Evolutionary conservation across 345 rosid genomes (phyloP), one percentile per base, ranked within the genome.

Genomic region (Erodium maritimum): DNA sequence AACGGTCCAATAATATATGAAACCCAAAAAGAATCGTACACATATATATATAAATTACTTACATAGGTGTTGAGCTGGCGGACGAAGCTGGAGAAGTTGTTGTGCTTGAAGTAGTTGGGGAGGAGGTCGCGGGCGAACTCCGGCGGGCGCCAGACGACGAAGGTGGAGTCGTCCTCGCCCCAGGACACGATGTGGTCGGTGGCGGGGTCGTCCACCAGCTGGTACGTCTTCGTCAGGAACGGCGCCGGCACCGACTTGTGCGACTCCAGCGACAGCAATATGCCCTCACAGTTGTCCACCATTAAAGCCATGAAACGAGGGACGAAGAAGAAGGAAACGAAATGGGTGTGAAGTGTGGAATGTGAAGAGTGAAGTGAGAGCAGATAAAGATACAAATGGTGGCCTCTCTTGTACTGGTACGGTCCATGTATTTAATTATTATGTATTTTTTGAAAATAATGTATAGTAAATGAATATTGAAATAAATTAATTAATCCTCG

Each of bases 41-140:
- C 37, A 29, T 3, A 29, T 29, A n/a, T n/a, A n/a, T n/a, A n/a
- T n/a, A n/a, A n/a, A n/a, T n/a, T 20, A 53, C 73, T 42, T 86
- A 91, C 97, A 67, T 91, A 91, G 66, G 97, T 91, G 60, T 91
- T 91, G 69, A 91, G 96, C 57, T 91, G 97, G n/a, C 96, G 75
- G 78, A 91, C 97, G 57, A 91, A 91, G 71, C 95, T 86, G 45
- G 97, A 91, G 86, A 91, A 91, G 73, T 88, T 91, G 79, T 88
- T 91, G 77, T 91, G 96, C 77, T 91, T 88, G 79, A 91, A 91
- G 82, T 91, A 88, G 71, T 86, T 91, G 19, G 97, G 97, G 0
- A 91, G 95, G 25, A 91, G 91, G 65, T 91, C 97, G 23, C 96
- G 89, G 52, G 97, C 91, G 54, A 91, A 91, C 79, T 88, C 97